Percentiles rank a stretch among this genome's conserved stretches.
Conservation (phyloP, 73 alveolate species). For the Symbiodinium pilosum region DNA sequence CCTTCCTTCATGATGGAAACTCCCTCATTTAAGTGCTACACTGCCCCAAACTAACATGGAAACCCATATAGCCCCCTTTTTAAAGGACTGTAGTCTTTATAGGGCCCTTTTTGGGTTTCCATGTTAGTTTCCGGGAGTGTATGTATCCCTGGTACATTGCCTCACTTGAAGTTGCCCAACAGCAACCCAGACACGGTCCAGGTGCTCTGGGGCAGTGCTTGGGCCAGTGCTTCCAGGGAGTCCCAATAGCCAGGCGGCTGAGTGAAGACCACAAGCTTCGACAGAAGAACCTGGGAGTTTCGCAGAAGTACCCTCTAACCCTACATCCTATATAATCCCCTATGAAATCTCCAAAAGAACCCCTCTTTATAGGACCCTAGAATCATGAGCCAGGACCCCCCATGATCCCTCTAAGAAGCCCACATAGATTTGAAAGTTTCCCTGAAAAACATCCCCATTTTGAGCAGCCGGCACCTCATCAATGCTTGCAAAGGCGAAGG, state of each 20-base stretch:
- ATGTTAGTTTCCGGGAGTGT: too few relatives aligned
- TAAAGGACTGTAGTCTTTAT: too few relatives aligned
- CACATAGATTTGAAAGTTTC: background rate
- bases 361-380: too few relatives aligned
- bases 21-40: too few relatives aligned
- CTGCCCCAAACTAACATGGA: too few relatives aligned
- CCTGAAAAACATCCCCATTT: background rate
- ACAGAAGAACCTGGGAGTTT: background rate
- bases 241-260: constrained; percentile 68
- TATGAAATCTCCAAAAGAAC: background rate
- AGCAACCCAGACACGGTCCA: too few relatives aligned
- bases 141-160: too few relatives aligned
- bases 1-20: too few relatives aligned
- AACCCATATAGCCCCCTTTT: too few relatives aligned
- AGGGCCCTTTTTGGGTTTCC: too few relatives aligned
- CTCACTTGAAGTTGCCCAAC: too few relatives aligned
- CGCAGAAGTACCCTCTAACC: background rate
- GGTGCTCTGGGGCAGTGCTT: background rate
- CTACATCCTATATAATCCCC: too few relatives aligned
- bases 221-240: constrained; percentile 56
- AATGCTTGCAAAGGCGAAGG: constrained; percentile 5
- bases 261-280: constrained; percentile 19
- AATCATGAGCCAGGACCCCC: background rate
- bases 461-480: background rate
- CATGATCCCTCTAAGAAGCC: background rate